A percentile compares a stretch with the other conserved stretches of the same genome.
Conservation (phyloP, 139 green algal genomes). For the Pleodorina starrii region DNA sequence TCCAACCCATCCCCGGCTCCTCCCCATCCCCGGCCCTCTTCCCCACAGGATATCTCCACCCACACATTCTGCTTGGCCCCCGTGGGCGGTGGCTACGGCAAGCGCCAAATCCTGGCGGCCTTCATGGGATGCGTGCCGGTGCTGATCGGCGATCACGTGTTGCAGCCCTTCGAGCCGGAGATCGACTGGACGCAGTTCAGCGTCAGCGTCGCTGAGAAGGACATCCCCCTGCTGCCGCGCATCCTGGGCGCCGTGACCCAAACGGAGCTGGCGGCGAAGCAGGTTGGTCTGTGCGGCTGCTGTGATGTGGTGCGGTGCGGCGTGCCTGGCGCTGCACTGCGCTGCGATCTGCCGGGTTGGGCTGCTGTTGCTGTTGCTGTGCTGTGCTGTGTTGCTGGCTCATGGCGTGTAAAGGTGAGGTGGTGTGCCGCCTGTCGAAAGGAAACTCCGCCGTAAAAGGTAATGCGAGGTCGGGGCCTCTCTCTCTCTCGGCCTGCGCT, state of each 20-base stretch:
- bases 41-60: slow-evolving; percentile 17
- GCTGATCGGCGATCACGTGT: slow-evolving; percentile 18
- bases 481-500: no score
- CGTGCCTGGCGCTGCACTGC: no score
- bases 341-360: no score
- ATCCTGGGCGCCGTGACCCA: neutral
- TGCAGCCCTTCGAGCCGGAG: slow-evolving; percentile 58
- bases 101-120: slow-evolving; percentile 55
- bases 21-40: no score
- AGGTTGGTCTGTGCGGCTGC: slow-evolving; percentile 24
- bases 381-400: no score
- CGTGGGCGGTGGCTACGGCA: slow-evolving; percentile 56
- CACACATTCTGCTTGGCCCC: slow-evolving; percentile 62
- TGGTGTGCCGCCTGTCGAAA: no score
- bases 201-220: slow-evolving; percentile 24
- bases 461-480: no score
- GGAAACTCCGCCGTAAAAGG: no score
- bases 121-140: slow-evolving; percentile 60
- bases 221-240: slow-evolving; percentile 51
- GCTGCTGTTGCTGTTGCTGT: no score
- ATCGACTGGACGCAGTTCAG: slow-evolving; percentile 44
- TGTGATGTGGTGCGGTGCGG: no score
- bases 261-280: slow-evolving; percentile 12
- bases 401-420: no score
- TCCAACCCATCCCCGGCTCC: no score